Evolutionary conservation across 75 land plant species (phyloP), one percentile per base, ranked within the genome.

Genomic region (Azolla pinnata): DNA sequence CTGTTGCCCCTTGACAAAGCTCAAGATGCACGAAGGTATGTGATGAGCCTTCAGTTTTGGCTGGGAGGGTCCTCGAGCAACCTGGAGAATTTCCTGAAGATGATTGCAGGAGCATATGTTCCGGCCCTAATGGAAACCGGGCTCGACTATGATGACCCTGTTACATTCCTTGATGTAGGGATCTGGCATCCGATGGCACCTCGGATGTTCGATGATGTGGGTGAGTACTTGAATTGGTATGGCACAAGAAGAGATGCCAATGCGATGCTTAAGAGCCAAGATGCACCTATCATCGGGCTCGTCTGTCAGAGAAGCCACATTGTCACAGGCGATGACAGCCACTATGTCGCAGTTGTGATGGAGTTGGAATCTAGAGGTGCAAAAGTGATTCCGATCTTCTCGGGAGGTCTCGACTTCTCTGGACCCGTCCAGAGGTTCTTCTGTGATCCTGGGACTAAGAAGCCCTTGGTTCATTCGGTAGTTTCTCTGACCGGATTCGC

Each of bases 111-210:
- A 2, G 80, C 97, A 0, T 95, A 95, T 67, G 81, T 95, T 12
- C 99, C 99, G 0, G 76, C 90, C 3, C 72, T 95, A 42, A 82
- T 80, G 51, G 72, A 72, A n/a, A 70, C 59, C 7, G 72, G 82
- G 44, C 67, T 95, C 26, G 74, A 74, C 47, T 95, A 74, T 64
- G 60, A 76, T 17, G 99, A 95, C 38, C 99, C 99, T 9, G 99
- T 95, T 16, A 60, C 83, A 55, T 95, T 77, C 73, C 66, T 95
- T 47, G 99, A 95, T 55, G 78, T 61, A 23, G 99, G 99, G 32
- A 90, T 95, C 56, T 95, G 99, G 99, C 99, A 95, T 61, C 99
- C 99, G 2, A 56, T 95, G 77, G 99, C 99, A 51, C 99, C 99
- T 28, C 65, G 75, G 55, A 95, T 95, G 99, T 95, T 76, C 54